Evolutionary conservation across 2,329 filamentous ascomycete genomes (phyloP), one percentile per base, ranked within the genome.

Genomic region (Penicillium sumatraense): DNA sequence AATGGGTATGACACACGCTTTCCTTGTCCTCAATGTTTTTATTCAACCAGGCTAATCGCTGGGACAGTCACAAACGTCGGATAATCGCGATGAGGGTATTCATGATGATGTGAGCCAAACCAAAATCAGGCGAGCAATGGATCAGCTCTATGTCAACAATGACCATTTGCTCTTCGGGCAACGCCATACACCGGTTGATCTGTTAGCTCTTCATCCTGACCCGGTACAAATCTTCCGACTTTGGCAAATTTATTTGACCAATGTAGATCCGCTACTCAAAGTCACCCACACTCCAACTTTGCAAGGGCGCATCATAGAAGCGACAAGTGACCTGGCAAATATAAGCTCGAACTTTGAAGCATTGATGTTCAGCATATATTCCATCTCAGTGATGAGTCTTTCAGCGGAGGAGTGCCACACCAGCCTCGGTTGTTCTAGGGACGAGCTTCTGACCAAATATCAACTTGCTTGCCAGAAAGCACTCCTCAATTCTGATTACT

Each of bases 201-300:
- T 62, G 24, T 54, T 52, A 7, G 54, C 47, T 6, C 29, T 64
- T 14, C 64, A 67, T 33, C 64, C 64, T 5, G 53, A 56, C 11
- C 57, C 62, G 3, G 47, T 62, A 3, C 63, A 67, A 26, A 69
- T 75, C 8, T 71, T 75, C 53, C 60, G 58, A 29, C 64, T 75
- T 9, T 90, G 88, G 87, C 86, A 89, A 70, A 80, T 84, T 14
- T 90, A 88, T 66, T 80, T 90, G 38, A 83, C 86, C 59, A 89
- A 89, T 63, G 83, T 90, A 61, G 86, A 90, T 61, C 86, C 87
- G 0, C 68, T 91, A 5, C 77, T 89, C 44, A 90, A 89, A 65
- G 78, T 90, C 53, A 87, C 85, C 0, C 88, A 90, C 65, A 82
- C 84, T 0, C 86, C 86, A 0, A 88, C 82, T 1, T 73, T 89